Percentiles rank a stretch among this genome's conserved stretches.
These are phyloP conservation scores for Pseudogymnoascus sp. DNA, from an alignment of 2,329 filamentous ascomycete species.

Conservation along the genomic window DNA sequence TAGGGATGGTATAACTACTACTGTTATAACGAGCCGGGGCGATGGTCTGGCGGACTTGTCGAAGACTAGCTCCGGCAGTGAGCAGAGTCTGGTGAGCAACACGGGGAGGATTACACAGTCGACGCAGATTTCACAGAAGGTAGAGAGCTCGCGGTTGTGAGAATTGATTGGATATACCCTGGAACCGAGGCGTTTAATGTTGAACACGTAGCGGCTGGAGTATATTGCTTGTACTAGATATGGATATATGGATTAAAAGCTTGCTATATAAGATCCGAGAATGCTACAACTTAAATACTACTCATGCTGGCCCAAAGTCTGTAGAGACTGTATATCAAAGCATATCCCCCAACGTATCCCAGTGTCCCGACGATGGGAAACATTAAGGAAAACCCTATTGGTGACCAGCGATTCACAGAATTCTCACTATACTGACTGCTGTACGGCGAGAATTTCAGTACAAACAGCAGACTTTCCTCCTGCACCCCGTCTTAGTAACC, in stretches of 20 bases:
- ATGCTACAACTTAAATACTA: neutral
- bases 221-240: neutral
- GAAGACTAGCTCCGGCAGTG: conserved; percentile 8
- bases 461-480: no score
- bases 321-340: neutral
- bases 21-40: conserved; percentile 2
- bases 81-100: conserved; percentile 8
- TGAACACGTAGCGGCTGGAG: neutral
- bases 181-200: neutral
- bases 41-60: neutral
- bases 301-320: neutral
- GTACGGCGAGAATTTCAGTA: no score
- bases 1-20: conserved; percentile 6
- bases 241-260: neutral
- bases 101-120: conserved; percentile 7
- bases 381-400: no score
- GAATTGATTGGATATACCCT: neutral
- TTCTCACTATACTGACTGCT: no score
- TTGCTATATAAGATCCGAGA: neutral
- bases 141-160: neutral
- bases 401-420: no score
- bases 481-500: no score
- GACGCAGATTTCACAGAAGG: conserved; percentile 9
- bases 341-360: no score
- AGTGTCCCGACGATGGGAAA: no score